These are phyloP conservation scores for Pyronema omphalodes DNA, from an alignment of 495 filamentous ascomycete genomes.

Conservation along the genomic window DNA sequence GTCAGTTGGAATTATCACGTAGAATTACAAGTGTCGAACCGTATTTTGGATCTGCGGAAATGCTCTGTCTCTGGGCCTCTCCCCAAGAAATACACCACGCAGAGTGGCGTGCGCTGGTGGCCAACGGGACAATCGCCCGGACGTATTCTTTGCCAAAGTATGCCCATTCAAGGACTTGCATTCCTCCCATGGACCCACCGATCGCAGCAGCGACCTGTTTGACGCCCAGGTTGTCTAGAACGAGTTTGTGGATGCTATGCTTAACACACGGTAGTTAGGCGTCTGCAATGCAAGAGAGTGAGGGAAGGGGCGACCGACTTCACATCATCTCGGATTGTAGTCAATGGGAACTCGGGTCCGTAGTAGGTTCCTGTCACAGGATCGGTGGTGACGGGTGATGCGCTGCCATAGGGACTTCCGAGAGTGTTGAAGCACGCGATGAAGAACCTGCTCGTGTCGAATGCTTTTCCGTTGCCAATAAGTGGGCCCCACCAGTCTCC, in stretches of 20 bases:
- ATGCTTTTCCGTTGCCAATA: slow-evolving; percentile 72
- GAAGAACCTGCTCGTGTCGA: slow-evolving; percentile 84
- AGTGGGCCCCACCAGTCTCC: slow-evolving; percentile 97
- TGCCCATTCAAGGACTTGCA: slow-evolving; percentile 91
- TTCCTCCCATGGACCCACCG: slow-evolving; percentile 96
- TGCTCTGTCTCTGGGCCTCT: slow-evolving; percentile 91
- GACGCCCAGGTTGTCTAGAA: slow-evolving; percentile 79
- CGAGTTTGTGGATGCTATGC: slow-evolving; percentile 64
- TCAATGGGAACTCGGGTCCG: slow-evolving; percentile 89
- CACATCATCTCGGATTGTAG: slow-evolving; percentile 88
- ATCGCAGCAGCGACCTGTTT: slow-evolving; percentile 72
- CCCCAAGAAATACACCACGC: slow-evolving; percentile 99
- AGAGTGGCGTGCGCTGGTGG: slow-evolving; percentile 83
- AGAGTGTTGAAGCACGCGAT: slow-evolving; percentile 90
- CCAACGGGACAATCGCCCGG: slow-evolving; percentile 76
- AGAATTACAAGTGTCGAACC: slow-evolving; percentile 22
- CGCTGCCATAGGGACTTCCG: slow-evolving; percentile 90
- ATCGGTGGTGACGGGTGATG: slow-evolving; percentile 81
- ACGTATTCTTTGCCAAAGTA: slow-evolving; percentile 94
- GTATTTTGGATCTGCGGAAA: slow-evolving; percentile 96
- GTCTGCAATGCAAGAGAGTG: not conserved
- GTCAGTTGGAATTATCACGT: not conserved
- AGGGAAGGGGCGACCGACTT: slow-evolving; percentile 35
- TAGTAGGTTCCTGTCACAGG: slow-evolving; percentile 50
- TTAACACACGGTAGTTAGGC: slow-evolving; percentile 16